Base-by-base conservation (phyloP, 768 basidiomycete species). In the Boletus reticuloceps region DNA sequence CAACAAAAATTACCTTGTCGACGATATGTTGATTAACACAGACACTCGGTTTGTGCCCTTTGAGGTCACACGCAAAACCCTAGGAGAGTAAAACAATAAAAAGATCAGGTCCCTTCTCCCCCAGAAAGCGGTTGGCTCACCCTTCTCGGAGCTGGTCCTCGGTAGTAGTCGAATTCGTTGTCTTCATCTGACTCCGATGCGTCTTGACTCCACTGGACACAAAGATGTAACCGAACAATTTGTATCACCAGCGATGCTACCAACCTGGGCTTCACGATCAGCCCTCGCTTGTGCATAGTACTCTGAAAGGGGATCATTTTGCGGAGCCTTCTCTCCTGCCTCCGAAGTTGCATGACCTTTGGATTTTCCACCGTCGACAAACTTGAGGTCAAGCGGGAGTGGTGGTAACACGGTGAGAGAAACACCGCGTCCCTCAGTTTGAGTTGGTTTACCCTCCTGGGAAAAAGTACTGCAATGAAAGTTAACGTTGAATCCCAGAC, bases 1-100 rank as follows among this genome's bases (percentile, higher is more conserved):
- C n/a, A 13, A 31, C 39, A 17, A 46, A 14, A 14, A 65, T 25
- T 58, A 83, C 89, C 78, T 89, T 89, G 63, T 86, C 84, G 32
- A 90, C 77, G 45, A 93, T 79, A 61, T 86, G 81, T 66, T 91
- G 85, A 64, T 93, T 93, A 4, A 75, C 74, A 54, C 82, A 84
- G 5, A 64, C 64, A 1, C 56, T 61, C 53, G 64, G 44, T 43
- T 64, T 69, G 1, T 55, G 63, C 27, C 74, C 73, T 59, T 79
- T 80, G 16, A 71, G 71, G 58, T 91, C 88, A 64, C 86, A 88
- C 14, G 82, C 72, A 70, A 82, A 91, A n/a, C 82, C 82, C 86
- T 89, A 22, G 19, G 31, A 20, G 25, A 36, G 44, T 4, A 14
- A 13, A 38, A 40, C 8, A 41, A 25, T 6, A n/a, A n/a, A 36